Conservation (phyloP, 2,329 filamentous ascomycete genomes). For the Nigrograna mackinnonii region DNA sequence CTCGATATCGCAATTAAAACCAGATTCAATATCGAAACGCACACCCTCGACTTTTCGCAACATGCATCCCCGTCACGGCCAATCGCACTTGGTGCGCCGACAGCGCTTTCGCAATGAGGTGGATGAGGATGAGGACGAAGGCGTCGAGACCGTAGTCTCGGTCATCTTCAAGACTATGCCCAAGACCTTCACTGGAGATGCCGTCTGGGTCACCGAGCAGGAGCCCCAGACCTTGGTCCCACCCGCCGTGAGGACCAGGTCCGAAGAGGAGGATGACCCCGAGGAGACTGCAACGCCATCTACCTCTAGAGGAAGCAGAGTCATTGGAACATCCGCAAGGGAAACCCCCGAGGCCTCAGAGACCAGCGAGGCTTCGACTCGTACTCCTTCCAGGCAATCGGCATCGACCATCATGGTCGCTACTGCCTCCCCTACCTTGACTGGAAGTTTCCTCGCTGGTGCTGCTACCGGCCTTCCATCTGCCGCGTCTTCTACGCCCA, state of each 20-base stretch:
- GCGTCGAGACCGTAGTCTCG: conserved; percentile 39
- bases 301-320: background rate
- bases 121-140: conserved; percentile 11
- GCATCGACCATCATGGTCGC: conserved; percentile 28
- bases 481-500: conserved; percentile 13
- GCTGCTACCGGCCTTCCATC: background rate
- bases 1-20: background rate
- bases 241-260: conserved; percentile 5
- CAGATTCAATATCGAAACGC: background rate
- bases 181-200: conserved; percentile 55
- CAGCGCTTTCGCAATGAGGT: conserved; percentile 22
- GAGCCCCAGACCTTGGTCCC: conserved; percentile 4
- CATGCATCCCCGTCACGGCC: conserved; percentile 27
- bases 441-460: background rate
- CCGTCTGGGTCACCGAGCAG: conserved; percentile 26
- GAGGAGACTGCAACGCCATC: conserved; percentile 1
- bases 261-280: background rate
- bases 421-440: conserved; percentile 20
- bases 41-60: conserved; percentile 5
- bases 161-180: conserved; percentile 57
- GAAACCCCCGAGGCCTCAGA: conserved; percentile 17
- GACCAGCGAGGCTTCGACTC: conserved; percentile 19
- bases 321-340: too few species aligned
- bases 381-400: conserved; percentile 5
- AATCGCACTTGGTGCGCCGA: conserved; percentile 31